Conservation (phyloP, 345 rosid species). For the Hibiscus tridactylites region DNA sequence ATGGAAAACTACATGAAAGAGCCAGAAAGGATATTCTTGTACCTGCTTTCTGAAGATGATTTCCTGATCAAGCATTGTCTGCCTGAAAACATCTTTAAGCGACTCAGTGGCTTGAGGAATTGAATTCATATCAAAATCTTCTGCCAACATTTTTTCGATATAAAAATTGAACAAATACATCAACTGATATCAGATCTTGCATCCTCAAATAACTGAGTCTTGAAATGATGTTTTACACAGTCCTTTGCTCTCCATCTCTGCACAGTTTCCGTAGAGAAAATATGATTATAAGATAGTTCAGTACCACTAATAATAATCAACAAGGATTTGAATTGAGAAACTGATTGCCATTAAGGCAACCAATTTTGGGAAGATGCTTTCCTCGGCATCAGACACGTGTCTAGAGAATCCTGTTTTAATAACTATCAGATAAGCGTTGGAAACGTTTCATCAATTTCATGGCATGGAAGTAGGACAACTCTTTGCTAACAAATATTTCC, state of each 20-base stretch:
- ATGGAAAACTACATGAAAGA: neutral
- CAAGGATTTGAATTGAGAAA: neutral
- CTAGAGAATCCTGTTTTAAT: neutral
- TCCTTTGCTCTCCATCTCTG: constrained; percentile 4
- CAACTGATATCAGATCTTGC: constrained; percentile 12
- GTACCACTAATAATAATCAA: neutral
- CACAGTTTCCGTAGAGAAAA: neutral
- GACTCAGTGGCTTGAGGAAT: constrained; percentile 18
- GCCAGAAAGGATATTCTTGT: constrained; percentile 1
- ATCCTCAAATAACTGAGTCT: constrained; percentile 8
- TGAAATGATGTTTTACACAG: neutral
- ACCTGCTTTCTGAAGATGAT: constrained; percentile 38
- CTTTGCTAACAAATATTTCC: neutral
- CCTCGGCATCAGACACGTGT: neutral
- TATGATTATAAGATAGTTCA: neutral
- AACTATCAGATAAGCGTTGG: neutral
- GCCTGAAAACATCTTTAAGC: constrained; percentile 23
- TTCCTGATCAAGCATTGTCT: constrained; percentile 41
- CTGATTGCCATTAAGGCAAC: neutral
- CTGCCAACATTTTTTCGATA: constrained; percentile 20
- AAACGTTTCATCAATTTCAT: neutral
- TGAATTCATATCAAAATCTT: constrained; percentile 28
- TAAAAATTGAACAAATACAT: constrained; percentile 8
- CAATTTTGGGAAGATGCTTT: neutral
- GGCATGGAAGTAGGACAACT: neutral